These are phyloP conservation scores for Backusella morwellensis DNA, from an alignment of 192 early-diverging fungal genomes.

Conservation along the genomic window DNA sequence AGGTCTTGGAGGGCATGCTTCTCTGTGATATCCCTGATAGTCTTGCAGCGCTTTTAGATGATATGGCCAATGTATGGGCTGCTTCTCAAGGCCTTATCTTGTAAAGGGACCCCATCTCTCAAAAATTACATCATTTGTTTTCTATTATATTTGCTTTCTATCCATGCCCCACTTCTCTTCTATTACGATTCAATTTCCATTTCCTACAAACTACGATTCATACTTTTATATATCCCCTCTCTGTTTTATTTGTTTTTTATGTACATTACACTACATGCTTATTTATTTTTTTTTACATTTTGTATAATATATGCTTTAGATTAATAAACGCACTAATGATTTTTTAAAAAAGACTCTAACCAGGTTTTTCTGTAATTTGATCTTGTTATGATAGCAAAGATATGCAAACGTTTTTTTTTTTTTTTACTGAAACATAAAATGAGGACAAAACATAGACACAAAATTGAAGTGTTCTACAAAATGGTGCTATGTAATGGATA, in stretches of 20 bases:
- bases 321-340: background rate
- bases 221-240: background rate
- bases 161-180: background rate
- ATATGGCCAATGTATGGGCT: background rate
- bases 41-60: background rate
- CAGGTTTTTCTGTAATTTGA: background rate
- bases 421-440: background rate
- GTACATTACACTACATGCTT: background rate
- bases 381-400: background rate
- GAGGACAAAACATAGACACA: background rate
- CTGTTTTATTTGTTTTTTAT: background rate
- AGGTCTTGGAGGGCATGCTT: constrained; percentile 3
- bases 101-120: background rate
- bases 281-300: background rate
- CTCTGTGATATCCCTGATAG: constrained; percentile 17
- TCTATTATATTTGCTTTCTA: too few species aligned
- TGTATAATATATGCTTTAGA: background rate
- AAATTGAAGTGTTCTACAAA: background rate
- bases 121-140: background rate
- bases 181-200: background rate
- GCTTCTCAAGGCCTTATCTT: background rate
- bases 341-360: background rate
- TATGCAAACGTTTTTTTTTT: background rate
- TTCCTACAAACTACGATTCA: background rate
- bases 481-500: background rate